Base-by-base conservation (phyloP, 106 monocot genomes). In the Dioscorea dumetorum region DNA sequence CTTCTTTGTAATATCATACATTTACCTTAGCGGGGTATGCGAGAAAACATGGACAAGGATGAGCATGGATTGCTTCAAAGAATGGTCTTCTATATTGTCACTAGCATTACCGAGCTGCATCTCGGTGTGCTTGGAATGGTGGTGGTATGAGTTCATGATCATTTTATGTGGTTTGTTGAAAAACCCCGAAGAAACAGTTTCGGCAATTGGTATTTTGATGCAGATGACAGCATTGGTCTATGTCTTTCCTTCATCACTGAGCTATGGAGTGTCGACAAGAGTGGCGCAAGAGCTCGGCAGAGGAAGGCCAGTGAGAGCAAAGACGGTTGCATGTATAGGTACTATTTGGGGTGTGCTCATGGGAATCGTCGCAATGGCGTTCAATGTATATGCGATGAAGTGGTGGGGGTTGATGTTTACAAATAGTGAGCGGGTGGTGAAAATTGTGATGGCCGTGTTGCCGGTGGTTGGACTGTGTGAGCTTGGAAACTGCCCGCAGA, bases 81-180 rank as follows among this genome's bases (percentile, higher is more conserved):
- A 35, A 34, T 77, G 77, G 77, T n/a, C 65, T 50, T 5, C 49
- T 1, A n/a, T 77, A 3, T 19, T 77, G 4, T 31, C 35, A 14
- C 65, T 77, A 35, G 77, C 77, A 14, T 12, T 77, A 32, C 71
- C 71, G 1, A 67, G 71, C 41, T 77, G 77, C 66, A 41, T 77
- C 48, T 72, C 77, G 0, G 60, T 77, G 33, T 77, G 77, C 24
- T n/a, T 77, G 9, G 71, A 77, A 49, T 77, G 77, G 77, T 77
- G 77, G 77, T 77, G 77, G 77, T 77, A 72, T 23, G 77, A 77
- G 60, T 18, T 77, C 21, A 66, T 77, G 77, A 77, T 77, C 64
- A 51, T 77, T 22, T 48, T 77, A 18, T 77, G 70, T 18, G 70
- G 77, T 18, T 49, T 77, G 16, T 48, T 77, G 8, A 41, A 34